Evolutionary conservation across 129 eudicot species (phyloP).

Genomic region (Helichrysum umbraculigerum): DNA sequence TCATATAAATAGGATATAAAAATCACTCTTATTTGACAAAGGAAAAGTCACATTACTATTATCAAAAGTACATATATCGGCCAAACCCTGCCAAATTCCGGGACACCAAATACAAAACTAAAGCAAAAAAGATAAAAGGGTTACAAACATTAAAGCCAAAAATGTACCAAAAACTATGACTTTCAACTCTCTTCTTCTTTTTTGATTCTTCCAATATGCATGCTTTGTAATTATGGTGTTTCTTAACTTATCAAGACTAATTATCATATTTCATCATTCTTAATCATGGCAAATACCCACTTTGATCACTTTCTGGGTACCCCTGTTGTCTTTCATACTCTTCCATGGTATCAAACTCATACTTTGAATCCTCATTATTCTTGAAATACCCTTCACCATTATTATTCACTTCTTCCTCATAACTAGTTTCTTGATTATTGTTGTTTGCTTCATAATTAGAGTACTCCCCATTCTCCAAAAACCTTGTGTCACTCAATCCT

Average conservation of each 20-base stretch:
- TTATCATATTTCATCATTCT: slow-evolving; percentile 9
- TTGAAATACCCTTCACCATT: slow-evolving; percentile 46
- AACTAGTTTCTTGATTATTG: slow-evolving; percentile 29
- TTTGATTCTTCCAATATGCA: slow-evolving; percentile 6
- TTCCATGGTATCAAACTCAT: slow-evolving; percentile 73
- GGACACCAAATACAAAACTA: slow-evolving; percentile 26
- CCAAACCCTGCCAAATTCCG: slow-evolving; percentile 10
- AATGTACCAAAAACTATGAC: slow-evolving; percentile 7
- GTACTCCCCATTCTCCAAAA: slow-evolving; percentile 53
- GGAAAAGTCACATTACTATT: slow-evolving; percentile 1
- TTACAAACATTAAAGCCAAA: slow-evolving; percentile 25
- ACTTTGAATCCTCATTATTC: slow-evolving; percentile 39
- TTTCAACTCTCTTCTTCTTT: slow-evolving; percentile 2
- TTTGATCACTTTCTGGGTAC: slow-evolving; percentile 29
- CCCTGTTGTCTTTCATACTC: slow-evolving; percentile 71
- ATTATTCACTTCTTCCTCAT: slow-evolving; percentile 32
- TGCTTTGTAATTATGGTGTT: slow-evolving; percentile 26
- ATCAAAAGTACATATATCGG: slow-evolving; percentile 14
- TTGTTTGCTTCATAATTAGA: slow-evolving; percentile 23
- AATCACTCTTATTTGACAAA: neutral
- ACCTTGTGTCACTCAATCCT: slow-evolving; percentile 70
- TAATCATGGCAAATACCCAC: slow-evolving; percentile 28
- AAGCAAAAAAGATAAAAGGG: neutral
- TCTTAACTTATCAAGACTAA: slow-evolving; percentile 20
- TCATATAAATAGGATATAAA: neutral